Base-by-base conservation (phyloP, 139 green algal species). In the Trebouxia sp. region DNA sequence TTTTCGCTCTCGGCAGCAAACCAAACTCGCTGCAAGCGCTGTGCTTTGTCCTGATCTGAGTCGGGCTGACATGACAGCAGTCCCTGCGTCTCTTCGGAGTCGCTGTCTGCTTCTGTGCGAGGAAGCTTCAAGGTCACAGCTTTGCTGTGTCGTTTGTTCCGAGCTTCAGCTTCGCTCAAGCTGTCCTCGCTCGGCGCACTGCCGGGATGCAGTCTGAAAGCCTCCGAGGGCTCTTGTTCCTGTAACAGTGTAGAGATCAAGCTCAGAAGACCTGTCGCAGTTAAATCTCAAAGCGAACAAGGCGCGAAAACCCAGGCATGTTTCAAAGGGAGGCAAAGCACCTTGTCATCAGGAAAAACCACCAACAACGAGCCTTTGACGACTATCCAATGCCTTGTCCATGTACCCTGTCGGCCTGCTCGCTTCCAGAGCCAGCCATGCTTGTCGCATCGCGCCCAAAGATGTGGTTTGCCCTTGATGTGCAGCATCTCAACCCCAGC, bases 1-100 rank as follows among this genome's bases (percentile, higher is more conserved):
- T 72, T 72, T 15, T 72, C 62, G 20, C 28, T 72, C 62, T 72
- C 62, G n/a, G 62, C 62, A 37, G 62, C 62, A 72, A 72, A 72
- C 62, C 62, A 72, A 11, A 72, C 62, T 26, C 62, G 62, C 62
- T 41, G 62, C 42, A 26, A 72, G 62, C 62, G 62, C 15, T 32
- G 43, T 32, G 32, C 32, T 72, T 35, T 72, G 1, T 72, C 62
- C 43, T 72, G 14, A 6, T 72, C 35, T 14, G 12, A 7, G 37
- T 28, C 32, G 15, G 42, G 35, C 32, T 72, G 62, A 4, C 42
- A 72, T 5, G 14, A 35, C 35, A 72, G 12, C 62, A 72, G 32
- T 14, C 12, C 12, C 62, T 72, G 62, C 37, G 32, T 43, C 14
- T 30, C 35, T 24, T 72, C 62, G 62, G 11, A 17, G 28, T 72